Evolutionary conservation across 116 monocot species (phyloP).

Genomic region (Zostera marina): DNA sequence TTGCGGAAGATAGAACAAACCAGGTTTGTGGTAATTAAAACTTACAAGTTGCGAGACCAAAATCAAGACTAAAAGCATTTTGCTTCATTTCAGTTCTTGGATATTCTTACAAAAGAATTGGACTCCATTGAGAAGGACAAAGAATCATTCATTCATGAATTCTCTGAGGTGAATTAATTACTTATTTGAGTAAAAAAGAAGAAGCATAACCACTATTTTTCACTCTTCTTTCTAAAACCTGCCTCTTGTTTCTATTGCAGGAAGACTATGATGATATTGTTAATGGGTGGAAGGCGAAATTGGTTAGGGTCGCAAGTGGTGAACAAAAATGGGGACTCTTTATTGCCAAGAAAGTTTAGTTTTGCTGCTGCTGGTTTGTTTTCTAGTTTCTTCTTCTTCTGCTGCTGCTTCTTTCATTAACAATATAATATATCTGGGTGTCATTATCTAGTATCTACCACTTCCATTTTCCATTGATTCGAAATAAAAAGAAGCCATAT

Average conservation of each 20-base stretch:
- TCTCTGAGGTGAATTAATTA: constrained; percentile 46
- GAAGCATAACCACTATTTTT: not conserved
- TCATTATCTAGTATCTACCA: no score
- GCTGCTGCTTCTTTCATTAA: no score
- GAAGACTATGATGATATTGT: constrained; percentile 86
- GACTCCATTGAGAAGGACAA: constrained; percentile 51
- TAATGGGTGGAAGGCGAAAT: constrained; percentile 81
- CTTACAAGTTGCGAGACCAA: not conserved
- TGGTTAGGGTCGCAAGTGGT: constrained; percentile 57
- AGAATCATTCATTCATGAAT: constrained; percentile 58
- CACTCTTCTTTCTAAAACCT: not conserved
- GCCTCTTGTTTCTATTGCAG: constrained; percentile 19
- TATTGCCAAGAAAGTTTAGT: constrained; percentile 31
- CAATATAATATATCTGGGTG: no score
- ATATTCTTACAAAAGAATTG: constrained; percentile 64
- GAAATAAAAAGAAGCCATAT: no score
- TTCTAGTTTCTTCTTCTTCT: no score
- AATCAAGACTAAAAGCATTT: not conserved
- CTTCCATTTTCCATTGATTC: no score
- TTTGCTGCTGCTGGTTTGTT: no score
- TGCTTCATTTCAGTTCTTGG: constrained; percentile 39
- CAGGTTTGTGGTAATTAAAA: constrained; percentile 35
- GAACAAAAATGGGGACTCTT: constrained; percentile 95
- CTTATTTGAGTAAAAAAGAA: not conserved
- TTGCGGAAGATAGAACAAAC: constrained; percentile 86